Evolutionary conservation across 805 yeast species (phyloP).

Genomic region (Nakazawaea wickerhamii): DNA sequence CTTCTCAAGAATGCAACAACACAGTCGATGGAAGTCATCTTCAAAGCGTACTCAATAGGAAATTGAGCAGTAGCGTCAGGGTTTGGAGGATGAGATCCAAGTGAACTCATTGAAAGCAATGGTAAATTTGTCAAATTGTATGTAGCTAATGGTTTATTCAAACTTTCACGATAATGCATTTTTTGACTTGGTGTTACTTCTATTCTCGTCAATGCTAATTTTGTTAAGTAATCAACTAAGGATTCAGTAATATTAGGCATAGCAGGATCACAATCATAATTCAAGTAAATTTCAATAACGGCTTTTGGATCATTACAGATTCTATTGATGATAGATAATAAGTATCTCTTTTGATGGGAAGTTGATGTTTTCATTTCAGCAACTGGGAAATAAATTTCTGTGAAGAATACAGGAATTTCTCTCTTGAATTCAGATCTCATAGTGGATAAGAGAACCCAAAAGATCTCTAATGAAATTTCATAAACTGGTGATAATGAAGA

Average conservation of each 20-base stretch:
- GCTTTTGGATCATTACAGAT: conserved; percentile 86
- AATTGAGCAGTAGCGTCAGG: conserved; percentile 45
- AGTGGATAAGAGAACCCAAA: conserved; percentile 82
- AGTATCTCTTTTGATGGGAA: conserved; percentile 85
- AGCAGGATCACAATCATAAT: conserved; percentile 86
- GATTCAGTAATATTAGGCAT: conserved; percentile 84
- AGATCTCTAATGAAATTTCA: conserved; percentile 86
- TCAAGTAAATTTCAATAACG: conserved; percentile 85
- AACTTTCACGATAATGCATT: conserved; percentile 44
- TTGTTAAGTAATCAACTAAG: conserved; percentile 72
- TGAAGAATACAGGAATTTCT: conserved; percentile 90
- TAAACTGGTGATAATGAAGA: conserved; percentile 87
- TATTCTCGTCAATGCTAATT: conserved; percentile 61
- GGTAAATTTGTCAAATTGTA: conserved; percentile 74
- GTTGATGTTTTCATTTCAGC: conserved; percentile 90
- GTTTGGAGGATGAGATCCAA: conserved; percentile 49
- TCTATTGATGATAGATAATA: conserved; percentile 74
- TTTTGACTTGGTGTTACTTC: conserved; percentile 69
- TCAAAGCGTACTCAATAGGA: conserved; percentile 80
- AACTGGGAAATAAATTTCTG: conserved; percentile 91
- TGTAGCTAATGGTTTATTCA: conserved; percentile 57
- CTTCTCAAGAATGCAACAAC: conserved; percentile 80
- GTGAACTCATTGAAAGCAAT: conserved; percentile 62
- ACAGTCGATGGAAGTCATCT: conserved; percentile 73
- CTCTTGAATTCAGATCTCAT: conserved; percentile 83